These are phyloP conservation scores for Pseudogymnoascus sp. DNA, from an alignment of 2,329 filamentous ascomycete genomes.

Conservation along the genomic window DNA sequence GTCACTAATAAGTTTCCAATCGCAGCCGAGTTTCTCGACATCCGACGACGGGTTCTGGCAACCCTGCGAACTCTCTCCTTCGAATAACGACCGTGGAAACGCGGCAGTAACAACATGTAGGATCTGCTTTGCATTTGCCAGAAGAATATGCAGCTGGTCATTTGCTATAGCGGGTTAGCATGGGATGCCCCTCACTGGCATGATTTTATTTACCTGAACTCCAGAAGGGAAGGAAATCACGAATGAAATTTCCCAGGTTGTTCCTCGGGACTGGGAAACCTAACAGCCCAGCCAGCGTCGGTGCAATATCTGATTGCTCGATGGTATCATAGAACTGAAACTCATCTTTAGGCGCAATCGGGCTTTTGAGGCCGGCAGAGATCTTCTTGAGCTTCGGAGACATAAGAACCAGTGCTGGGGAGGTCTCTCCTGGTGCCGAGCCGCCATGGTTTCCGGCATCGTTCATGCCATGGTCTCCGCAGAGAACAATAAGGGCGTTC, in stretches of 20 bases:
- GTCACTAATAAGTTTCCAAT: slow-evolving; percentile 44
- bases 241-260: slow-evolving; percentile 79
- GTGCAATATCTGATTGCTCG: slow-evolving; percentile 92
- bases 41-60: slow-evolving; percentile 19
- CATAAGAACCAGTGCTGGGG: slow-evolving; percentile 82
- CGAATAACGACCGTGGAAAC: slow-evolving; percentile 50
- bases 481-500: slow-evolving; percentile 75
- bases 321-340: slow-evolving; percentile 78
- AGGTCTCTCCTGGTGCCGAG: slow-evolving; percentile 88
- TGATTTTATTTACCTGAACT: slow-evolving; percentile 40
- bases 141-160: slow-evolving; percentile 59
- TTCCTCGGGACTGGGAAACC: slow-evolving; percentile 86
- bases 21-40: slow-evolving; percentile 56
- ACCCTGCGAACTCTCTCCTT: slow-evolving; percentile 22
- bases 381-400: slow-evolving; percentile 69
- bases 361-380: slow-evolving; percentile 34
- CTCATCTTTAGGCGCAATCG: slow-evolving; percentile 53
- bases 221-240: slow-evolving; percentile 74
- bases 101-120: slow-evolving; percentile 67
- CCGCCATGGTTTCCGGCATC: slow-evolving; percentile 95
- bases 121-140: slow-evolving; percentile 75
- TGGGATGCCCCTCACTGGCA: slow-evolving; percentile 11
- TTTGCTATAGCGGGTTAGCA: slow-evolving; percentile 25
- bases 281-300: slow-evolving; percentile 77
- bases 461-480: slow-evolving; percentile 99